phyloP scores from a whole-genome alignment of 257 asterid genomes.

The Leonotis leonurus region DNA sequence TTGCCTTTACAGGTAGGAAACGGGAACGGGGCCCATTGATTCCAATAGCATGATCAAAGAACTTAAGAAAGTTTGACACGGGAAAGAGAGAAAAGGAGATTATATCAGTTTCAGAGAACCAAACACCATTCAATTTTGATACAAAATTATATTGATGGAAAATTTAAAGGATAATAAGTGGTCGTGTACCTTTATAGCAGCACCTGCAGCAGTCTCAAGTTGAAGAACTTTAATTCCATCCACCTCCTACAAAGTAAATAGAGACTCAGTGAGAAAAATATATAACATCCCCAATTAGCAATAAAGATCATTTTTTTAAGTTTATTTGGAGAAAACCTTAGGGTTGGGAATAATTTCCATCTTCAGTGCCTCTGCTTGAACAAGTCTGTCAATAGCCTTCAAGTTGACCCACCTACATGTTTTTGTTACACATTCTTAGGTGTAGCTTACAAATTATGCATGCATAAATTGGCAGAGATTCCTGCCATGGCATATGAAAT shows the following conservation, averaged over 20 bases:
- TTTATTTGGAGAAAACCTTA: conserved; percentile 39
- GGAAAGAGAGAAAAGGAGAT: not conserved
- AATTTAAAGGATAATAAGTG: not conserved
- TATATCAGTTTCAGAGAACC: not conserved
- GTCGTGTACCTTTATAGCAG: conserved; percentile 77
- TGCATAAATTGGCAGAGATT: not conserved
- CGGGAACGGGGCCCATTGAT: conserved; percentile 92
- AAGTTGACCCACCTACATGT: conserved; percentile 87
- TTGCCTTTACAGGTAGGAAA: conserved; percentile 94
- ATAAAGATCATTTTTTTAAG: conserved; percentile 36
- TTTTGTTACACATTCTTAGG: conserved; percentile 8
- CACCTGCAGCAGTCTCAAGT: conserved; percentile 99
- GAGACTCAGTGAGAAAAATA: conserved; percentile 1
- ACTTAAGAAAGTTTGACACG: conserved; percentile 27
- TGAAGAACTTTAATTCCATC: conserved; percentile 93
- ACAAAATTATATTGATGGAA: not conserved
- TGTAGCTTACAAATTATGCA: not conserved
- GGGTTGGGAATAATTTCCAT: conserved; percentile 99
- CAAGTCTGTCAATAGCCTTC: conserved; percentile 79
- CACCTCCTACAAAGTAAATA: conserved; percentile 58
- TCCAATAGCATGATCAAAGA: conserved; percentile 91
- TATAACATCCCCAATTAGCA: not conserved
- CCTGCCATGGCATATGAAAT: not conserved
- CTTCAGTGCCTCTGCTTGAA: conserved; percentile 64
- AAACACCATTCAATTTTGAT: not conserved